These are phyloP conservation scores for Ogataea populi-albae DNA, from an alignment of 805 yeast genomes.

Conservation along the genomic window DNA sequence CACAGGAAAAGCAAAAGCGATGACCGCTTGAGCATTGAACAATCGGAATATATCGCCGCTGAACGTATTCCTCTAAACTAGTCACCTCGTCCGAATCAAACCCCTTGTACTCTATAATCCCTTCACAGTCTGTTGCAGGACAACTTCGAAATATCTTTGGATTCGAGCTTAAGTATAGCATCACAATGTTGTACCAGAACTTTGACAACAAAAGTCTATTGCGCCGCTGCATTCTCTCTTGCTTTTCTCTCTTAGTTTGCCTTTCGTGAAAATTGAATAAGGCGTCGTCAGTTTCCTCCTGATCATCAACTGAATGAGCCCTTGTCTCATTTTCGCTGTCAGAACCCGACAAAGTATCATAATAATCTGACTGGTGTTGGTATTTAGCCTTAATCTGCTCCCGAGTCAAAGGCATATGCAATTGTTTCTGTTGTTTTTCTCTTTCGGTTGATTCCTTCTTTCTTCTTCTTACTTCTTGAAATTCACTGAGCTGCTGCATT, in stretches of 20 bases:
- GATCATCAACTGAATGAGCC: slow-evolving; percentile 10
- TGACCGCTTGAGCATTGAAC: slow-evolving; percentile 68
- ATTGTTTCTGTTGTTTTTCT: slow-evolving; percentile 2
- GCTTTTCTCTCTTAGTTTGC: slow-evolving; percentile 19
- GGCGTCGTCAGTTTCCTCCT: slow-evolving; percentile 9
- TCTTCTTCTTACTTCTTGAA: slow-evolving; percentile 12
- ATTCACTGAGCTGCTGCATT: slow-evolving; percentile 30
- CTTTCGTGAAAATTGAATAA: slow-evolving; percentile 26
- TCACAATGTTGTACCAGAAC: slow-evolving; percentile 44
- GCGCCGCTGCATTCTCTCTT: slow-evolving; percentile 23
- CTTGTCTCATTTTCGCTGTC: slow-evolving; percentile 4
- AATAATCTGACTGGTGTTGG: slow-evolving; percentile 11
- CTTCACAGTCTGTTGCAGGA: slow-evolving; percentile 77
- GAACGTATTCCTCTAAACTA: slow-evolving; percentile 25
- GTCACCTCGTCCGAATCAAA: slow-evolving; percentile 31
- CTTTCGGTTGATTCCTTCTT: slow-evolving; percentile 8
- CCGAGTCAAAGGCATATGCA: slow-evolving; percentile 15
- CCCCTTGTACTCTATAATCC: slow-evolving; percentile 43
- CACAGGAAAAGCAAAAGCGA: slow-evolving; percentile 76
- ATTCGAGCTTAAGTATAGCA: slow-evolving; percentile 51
- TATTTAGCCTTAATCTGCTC: slow-evolving; percentile 22
- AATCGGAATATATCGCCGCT: slow-evolving; percentile 47
- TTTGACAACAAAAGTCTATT: slow-evolving; percentile 30
- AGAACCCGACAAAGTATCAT: slow-evolving; percentile 1
- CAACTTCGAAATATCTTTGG: slow-evolving; percentile 62